Evolutionary conservation across 768 basidiomycete genomes (phyloP).

Genomic region (Russula brevipes): DNA sequence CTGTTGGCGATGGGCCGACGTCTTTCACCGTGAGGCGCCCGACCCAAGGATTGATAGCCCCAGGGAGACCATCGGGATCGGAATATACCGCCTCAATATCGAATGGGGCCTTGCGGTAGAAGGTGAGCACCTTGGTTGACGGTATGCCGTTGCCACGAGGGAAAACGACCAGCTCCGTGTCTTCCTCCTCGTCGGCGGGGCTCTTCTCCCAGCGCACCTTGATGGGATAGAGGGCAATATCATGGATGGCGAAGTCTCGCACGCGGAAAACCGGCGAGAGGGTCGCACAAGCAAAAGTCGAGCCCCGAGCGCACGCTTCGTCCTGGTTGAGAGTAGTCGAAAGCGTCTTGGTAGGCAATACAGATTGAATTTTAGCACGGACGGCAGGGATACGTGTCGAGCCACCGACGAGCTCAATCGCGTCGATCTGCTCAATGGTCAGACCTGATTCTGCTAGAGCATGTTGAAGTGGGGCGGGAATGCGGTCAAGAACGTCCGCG

Average conservation of each 20-base stretch:
- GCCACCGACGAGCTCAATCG: slow-evolving; percentile 91
- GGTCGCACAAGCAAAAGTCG: slow-evolving; percentile 95
- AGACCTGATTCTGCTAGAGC: slow-evolving; percentile 80
- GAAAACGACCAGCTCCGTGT: slow-evolving; percentile 90
- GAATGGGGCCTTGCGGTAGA: slow-evolving; percentile 86
- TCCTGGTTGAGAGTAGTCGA: slow-evolving; percentile 96
- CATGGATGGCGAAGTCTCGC: slow-evolving; percentile 86
- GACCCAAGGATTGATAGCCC: slow-evolving; percentile 79
- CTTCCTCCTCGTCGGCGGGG: slow-evolving; percentile 75
- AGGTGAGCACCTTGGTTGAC: slow-evolving; percentile 92
- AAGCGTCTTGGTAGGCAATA: slow-evolving; percentile 78
- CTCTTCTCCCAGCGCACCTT: slow-evolving; percentile 82
- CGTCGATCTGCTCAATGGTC: slow-evolving; percentile 77
- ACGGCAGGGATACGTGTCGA: slow-evolving; percentile 90
- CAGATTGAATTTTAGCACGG: slow-evolving; percentile 77
- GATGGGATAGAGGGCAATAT: slow-evolving; percentile 84
- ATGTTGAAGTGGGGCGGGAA: slow-evolving; percentile 66
- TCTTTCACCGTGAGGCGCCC: slow-evolving; percentile 76
- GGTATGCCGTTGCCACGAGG: slow-evolving; percentile 79
- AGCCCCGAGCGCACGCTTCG: slow-evolving; percentile 92
- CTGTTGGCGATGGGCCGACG: slow-evolving; percentile 62
- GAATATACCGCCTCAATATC: slow-evolving; percentile 84
- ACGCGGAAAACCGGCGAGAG: slow-evolving; percentile 98
- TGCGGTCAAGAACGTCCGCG: slow-evolving; percentile 66
- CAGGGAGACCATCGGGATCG: slow-evolving; percentile 66